Base-by-base conservation (phyloP, 2,329 filamentous ascomycete species). In the Tolypocladium ophioglossoides region DNA sequence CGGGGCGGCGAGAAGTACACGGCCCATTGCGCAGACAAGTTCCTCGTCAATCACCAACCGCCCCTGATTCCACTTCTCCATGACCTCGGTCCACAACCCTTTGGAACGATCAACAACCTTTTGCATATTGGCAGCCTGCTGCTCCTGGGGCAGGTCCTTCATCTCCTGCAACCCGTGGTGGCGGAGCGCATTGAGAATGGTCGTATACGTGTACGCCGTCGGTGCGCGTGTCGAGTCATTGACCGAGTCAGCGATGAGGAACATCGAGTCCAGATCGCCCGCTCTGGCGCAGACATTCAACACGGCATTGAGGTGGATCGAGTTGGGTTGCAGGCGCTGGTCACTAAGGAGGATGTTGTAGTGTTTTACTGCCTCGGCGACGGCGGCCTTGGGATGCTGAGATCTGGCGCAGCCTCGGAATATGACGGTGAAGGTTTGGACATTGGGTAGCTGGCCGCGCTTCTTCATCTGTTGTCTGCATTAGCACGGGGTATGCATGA, bases 231-330 rank as follows among this genome's bases (percentile, higher is more conserved):
- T 66, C 0, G 83, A 72, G 16, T 84, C 78, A 18, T 91, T 86
- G 55, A 92, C 78, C 35, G 84, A 83, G n/a, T 82, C 78, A 46
- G 85, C 82, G 58, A 96, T 78, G 53, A 80, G 79, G 77, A 94
- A 95, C 61, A 97, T 73, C 18, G 85, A 81, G 60, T 96, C 90
- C 68, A 95, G 77, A 65, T 96, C 86, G 14, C 77, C 68, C 4
- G 87, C 85, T 55, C 82, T 78, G 50, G 85, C 80, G 67, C 91
- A 97, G 10, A 94, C 87, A 55, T 85, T 83, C 47, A 99, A 74
- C n/a, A 91, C 82, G 11, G 91, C 89, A 66, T 99, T 99, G 58
- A 89, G 83, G 65, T 97, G 94, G 54, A 89, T 87, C 38, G 85
- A 86, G 60, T 84, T 88, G 18, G 88, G 86, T 59, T 84, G 78